Evolutionary conservation across 2,329 filamentous ascomycete species (phyloP).

Genomic region (Cytospora mali): DNA sequence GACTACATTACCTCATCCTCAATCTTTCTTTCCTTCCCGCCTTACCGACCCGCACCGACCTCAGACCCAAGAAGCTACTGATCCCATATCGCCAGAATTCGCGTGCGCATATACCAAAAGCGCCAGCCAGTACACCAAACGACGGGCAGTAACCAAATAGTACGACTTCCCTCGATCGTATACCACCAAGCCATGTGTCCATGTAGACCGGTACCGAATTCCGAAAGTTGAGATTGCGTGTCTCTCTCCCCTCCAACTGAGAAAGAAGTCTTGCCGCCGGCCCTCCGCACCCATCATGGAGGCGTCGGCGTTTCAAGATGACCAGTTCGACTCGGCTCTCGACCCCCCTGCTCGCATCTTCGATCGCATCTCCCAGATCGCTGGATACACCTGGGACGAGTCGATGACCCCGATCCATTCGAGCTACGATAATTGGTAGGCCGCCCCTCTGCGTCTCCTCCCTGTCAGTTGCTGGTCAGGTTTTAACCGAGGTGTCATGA

Average conservation of each 20-base stretch:
- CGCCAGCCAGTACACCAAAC: background rate
- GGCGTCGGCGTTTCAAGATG: conserved; percentile 50
- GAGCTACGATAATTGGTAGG: conserved; percentile 86
- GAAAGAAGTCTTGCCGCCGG: conserved; percentile 15
- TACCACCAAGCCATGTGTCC: conserved; percentile 25
- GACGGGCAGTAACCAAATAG: background rate
- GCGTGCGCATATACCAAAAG: background rate
- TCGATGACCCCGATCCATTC: conserved; percentile 59
- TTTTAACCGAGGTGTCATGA: conserved; percentile 27
- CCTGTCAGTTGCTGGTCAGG: conserved; percentile 1
- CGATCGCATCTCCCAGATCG: conserved; percentile 71
- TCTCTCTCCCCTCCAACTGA: conserved; percentile 17
- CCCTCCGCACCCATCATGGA: conserved; percentile 48
- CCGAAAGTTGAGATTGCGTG: conserved; percentile 29
- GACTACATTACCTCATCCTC: conserved; percentile 1
- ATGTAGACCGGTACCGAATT: conserved; percentile 23
- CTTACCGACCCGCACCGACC: background rate
- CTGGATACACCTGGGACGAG: conserved; percentile 78
- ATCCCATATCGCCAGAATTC: background rate
- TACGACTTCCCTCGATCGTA: background rate
- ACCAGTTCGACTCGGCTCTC: conserved; percentile 49
- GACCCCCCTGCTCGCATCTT: conserved; percentile 70
- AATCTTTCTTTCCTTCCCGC: background rate
- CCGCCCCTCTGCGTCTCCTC: conserved; percentile 19
- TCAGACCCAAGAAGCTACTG: conserved; percentile 3